Evolutionary conservation across 768 basidiomycete species (phyloP).

Genomic region (Agaricus sinodeliciosus): DNA sequence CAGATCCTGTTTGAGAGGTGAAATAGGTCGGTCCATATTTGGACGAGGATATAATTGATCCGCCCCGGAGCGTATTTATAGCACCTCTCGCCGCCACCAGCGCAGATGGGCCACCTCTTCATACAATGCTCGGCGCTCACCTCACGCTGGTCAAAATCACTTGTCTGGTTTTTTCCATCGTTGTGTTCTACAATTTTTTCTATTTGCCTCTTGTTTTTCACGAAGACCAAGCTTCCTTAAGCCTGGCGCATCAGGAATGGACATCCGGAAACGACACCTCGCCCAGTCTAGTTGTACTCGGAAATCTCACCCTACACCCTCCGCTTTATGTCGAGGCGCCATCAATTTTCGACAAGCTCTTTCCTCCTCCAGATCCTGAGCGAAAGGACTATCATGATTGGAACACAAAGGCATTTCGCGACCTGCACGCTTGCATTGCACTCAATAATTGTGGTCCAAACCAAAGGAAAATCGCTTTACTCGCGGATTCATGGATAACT

Average conservation of each 20-base stretch:
- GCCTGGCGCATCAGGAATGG: not conserved
- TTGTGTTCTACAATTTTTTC: not conserved
- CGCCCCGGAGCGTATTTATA: not conserved
- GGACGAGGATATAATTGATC: not conserved
- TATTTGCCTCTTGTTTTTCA: not conserved
- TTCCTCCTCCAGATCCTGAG: constrained; percentile 13
- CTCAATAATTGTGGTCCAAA: constrained; percentile 23
- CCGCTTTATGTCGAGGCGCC: constrained; percentile 1
- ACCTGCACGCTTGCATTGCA: constrained; percentile 22
- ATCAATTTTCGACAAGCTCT: constrained; percentile 9
- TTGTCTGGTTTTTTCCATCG: not conserved
- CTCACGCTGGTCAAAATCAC: not conserved
- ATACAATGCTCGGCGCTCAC: not conserved
- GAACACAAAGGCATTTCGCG: constrained; percentile 19
- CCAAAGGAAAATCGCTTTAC: constrained; percentile 26
- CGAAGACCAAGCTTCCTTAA: not conserved
- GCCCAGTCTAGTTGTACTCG: not conserved
- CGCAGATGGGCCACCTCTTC: not conserved
- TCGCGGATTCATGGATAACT: constrained; percentile 22
- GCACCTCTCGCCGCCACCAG: not conserved
- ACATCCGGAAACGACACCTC: not conserved
- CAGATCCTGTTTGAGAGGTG: too few relatives aligned
- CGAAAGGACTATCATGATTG: constrained; percentile 21
- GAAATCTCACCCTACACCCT: not conserved
- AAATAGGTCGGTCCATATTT: not conserved